Conservation (phyloP, 768 basidiomycete species). For the Roridomyces roridus region DNA sequence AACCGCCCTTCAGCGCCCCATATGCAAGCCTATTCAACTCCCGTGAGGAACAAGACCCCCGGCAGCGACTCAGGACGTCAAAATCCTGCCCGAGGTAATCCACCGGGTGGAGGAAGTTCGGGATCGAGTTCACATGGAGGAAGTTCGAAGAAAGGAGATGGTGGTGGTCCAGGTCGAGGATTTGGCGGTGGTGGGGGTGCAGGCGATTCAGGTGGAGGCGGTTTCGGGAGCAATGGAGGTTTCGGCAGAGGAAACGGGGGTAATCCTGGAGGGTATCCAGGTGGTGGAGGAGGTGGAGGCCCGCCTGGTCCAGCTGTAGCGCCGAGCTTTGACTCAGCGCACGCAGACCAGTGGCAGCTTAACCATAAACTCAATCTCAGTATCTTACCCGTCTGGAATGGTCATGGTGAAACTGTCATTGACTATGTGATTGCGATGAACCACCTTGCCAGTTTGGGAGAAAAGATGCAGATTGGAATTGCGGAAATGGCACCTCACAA, state of each 20-base stretch:
- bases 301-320: neutral
- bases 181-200: neutral
- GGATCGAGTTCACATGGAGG: neutral
- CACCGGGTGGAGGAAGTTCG: neutral
- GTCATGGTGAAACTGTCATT: neutral
- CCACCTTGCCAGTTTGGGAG: neutral
- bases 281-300: neutral
- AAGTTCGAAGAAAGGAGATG: neutral
- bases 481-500: slow-evolving; percentile 3
- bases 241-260: neutral
- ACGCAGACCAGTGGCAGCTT: neutral
- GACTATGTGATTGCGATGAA: neutral
- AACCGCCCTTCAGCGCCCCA: no score
- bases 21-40: no score
- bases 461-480: neutral
- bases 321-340: neutral
- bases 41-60: no score
- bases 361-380: neutral
- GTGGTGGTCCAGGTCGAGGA: neutral
- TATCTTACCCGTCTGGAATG: neutral
- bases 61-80: no score
- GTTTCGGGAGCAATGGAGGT: neutral
- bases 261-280: neutral
- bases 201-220: neutral
- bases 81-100: no score